Conservation (phyloP, 73 alveolate species). For the Stentor coeruleus region DNA sequence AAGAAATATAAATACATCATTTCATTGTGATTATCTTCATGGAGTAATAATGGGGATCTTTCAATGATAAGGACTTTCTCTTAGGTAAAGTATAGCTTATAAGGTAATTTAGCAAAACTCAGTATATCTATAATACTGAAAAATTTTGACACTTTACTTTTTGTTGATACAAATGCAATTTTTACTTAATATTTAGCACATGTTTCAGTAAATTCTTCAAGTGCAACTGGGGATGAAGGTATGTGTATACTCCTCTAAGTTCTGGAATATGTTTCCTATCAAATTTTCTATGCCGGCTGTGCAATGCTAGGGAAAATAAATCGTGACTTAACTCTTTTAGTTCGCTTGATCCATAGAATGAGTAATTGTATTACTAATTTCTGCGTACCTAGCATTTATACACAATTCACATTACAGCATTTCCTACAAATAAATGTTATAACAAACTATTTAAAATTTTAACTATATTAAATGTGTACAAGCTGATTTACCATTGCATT, state of each 20-base stretch:
- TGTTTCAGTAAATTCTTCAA: conserved; percentile 12
- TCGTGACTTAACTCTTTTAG: background rate
- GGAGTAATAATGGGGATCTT: background rate
- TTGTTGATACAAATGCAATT: background rate
- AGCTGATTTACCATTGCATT: no score
- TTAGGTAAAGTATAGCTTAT: background rate
- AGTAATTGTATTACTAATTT: no score
- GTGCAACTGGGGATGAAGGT: background rate
- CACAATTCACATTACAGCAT: no score
- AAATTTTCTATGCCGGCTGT: background rate
- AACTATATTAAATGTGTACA: no score
- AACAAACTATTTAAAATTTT: no score
- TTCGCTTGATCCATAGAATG: background rate
- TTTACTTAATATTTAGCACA: background rate
- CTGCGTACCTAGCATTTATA: no score
- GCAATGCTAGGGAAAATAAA: background rate
- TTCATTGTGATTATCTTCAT: background rate
- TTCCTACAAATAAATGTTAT: no score
- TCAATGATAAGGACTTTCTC: background rate
- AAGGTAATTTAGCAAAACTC: background rate
- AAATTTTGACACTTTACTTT: background rate
- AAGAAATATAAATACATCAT: conserved; percentile 5
- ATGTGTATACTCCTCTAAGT: background rate
- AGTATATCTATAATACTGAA: background rate
- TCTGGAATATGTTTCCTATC: background rate